These are phyloP conservation scores for Porcisia hertigi DNA, from an alignment of 208 protist genomes.

Conservation along the genomic window DNA sequence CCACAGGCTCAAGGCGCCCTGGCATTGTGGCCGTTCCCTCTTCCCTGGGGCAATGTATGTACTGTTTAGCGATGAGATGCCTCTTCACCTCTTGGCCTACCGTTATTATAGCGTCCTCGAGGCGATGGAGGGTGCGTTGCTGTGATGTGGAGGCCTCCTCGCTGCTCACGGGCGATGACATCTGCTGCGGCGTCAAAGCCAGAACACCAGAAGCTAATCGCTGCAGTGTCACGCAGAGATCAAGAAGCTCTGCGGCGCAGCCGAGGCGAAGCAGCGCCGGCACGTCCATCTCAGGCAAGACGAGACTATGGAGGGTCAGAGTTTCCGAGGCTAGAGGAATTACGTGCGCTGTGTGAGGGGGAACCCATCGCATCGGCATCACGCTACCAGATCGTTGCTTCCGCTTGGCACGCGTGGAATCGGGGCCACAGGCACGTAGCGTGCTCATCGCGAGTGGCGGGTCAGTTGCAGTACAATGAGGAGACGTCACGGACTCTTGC, in stretches of 20 bases:
- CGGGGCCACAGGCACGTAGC: not conserved
- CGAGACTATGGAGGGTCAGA: constrained; percentile 52
- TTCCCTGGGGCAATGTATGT: not conserved
- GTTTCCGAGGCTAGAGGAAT: constrained; percentile 56
- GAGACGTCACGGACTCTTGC: not conserved
- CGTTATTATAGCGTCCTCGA: constrained; percentile 42
- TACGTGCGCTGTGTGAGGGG: constrained; percentile 51
- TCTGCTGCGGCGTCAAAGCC: constrained; percentile 11
- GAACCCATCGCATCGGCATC: constrained; percentile 67
- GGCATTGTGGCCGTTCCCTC: not conserved
- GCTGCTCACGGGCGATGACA: not conserved
- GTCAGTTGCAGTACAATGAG: not conserved
- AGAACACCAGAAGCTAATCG: constrained; percentile 50
- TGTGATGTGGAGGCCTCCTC: constrained; percentile 6
- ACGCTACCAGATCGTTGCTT: constrained; percentile 1
- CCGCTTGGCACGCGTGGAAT: not conserved
- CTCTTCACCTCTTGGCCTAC: constrained; percentile 30
- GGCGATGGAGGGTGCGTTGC: constrained; percentile 33
- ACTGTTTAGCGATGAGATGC: constrained; percentile 20
- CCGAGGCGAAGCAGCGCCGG: constrained; percentile 28
- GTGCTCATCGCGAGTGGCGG: not conserved
- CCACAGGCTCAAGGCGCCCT: constrained; percentile 4
- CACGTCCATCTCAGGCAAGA: constrained; percentile 48
- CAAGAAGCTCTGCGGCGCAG: constrained; percentile 42
- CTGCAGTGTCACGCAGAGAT: constrained; percentile 60